These are phyloP conservation scores for Epichloe scottii DNA, from an alignment of 2,329 filamentous ascomycete genomes.

Conservation along the genomic window DNA sequence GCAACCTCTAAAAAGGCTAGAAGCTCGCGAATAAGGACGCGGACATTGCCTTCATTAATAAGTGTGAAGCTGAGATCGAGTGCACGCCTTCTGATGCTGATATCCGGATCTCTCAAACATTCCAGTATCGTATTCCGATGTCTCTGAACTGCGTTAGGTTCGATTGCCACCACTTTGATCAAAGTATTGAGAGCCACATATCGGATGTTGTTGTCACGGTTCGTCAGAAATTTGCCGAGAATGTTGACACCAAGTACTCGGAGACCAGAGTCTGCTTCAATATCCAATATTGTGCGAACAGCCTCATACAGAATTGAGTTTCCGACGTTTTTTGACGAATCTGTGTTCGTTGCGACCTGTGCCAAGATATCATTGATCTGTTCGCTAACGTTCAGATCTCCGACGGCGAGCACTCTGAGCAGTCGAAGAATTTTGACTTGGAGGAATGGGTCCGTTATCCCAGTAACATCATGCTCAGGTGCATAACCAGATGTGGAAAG, in stretches of 20 bases:
- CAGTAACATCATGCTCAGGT: constrained; percentile 94
- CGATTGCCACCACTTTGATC: constrained; percentile 95
- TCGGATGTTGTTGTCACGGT: constrained; percentile 97
- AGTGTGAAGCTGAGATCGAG: constrained; percentile 95
- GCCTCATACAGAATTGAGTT: constrained; percentile 98
- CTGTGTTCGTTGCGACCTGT: constrained; percentile 95
- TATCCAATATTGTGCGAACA: constrained; percentile 92
- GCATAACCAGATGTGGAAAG: constrained; percentile 92
- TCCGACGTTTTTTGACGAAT: constrained; percentile 95
- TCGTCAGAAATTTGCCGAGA: constrained; percentile 93
- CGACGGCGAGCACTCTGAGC: constrained; percentile 72
- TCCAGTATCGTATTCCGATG: constrained; percentile 97
- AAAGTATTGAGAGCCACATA: constrained; percentile 96
- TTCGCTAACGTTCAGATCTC: constrained; percentile 79
- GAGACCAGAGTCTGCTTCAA: constrained; percentile 91
- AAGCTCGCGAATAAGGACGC: constrained; percentile 83
- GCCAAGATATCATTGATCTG: constrained; percentile 98
- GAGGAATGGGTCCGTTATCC: constrained; percentile 93
- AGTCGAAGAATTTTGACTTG: constrained; percentile 92
- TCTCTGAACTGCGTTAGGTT: constrained; percentile 92
- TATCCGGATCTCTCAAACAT: constrained; percentile 91
- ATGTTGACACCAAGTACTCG: constrained; percentile 96
- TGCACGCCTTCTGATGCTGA: constrained; percentile 91
- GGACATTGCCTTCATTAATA: constrained; percentile 93
- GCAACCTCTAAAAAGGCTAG: constrained; percentile 93